Evolutionary conservation across 129 eudicot species (phyloP).

Genomic region (Tagetes patula): DNA sequence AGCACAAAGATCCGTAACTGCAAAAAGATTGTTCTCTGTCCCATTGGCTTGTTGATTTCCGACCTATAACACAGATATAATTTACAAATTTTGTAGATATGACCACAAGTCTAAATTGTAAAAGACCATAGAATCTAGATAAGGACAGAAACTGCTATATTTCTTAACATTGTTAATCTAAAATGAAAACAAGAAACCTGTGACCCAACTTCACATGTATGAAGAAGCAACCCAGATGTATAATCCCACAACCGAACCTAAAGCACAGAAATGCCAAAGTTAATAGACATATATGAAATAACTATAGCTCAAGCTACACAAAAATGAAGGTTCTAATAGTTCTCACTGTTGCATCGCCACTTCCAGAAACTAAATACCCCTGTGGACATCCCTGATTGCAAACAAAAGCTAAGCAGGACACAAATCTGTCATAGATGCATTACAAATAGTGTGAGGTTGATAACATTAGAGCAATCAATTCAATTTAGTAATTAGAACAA

Average conservation of each 20-base stretch:
- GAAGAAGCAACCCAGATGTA: slow-evolving; percentile 78
- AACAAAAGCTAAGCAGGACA: slow-evolving; percentile 73
- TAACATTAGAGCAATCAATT: neutral
- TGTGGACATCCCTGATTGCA: slow-evolving; percentile 47
- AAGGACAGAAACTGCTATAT: neutral
- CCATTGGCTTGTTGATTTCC: slow-evolving; percentile 47
- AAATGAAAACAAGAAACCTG: slow-evolving; percentile 45
- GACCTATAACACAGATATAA: slow-evolving; percentile 45
- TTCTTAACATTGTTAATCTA: neutral
- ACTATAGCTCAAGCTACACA: neutral
- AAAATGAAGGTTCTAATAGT: neutral
- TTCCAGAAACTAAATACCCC: slow-evolving; percentile 81
- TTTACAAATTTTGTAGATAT: slow-evolving; percentile 1
- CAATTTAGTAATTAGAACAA: slow-evolving; percentile 3
- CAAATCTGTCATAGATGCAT: slow-evolving; percentile 55
- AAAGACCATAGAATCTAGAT: neutral
- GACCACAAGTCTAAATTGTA: neutral
- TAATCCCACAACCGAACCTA: slow-evolving; percentile 95
- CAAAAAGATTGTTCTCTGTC: slow-evolving; percentile 43
- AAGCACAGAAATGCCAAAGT: slow-evolving; percentile 17
- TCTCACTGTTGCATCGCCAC: slow-evolving; percentile 95
- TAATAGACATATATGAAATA: neutral
- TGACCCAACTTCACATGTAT: slow-evolving; percentile 80
- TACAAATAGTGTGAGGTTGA: neutral
- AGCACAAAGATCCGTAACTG: slow-evolving; percentile 68